These are phyloP conservation scores for Aristolochia californica DNA, from an alignment of 164 flowering plant genomes.

Conservation along the genomic window DNA sequence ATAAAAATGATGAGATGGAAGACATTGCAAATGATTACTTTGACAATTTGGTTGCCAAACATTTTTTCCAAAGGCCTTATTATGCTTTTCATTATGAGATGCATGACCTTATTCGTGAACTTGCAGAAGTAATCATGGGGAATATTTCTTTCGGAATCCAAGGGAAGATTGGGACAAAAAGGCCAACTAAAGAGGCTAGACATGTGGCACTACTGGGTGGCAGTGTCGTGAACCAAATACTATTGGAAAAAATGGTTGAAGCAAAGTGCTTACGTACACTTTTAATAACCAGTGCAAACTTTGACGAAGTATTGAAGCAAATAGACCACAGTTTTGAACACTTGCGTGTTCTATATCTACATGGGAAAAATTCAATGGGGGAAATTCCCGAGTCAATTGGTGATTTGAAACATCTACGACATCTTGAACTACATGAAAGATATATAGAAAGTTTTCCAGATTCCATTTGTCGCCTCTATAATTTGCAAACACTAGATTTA, in stretches of 20 bases:
- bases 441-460: background rate
- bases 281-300: background rate
- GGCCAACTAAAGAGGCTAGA: too few relatives aligned
- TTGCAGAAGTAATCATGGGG: background rate
- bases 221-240: too few relatives aligned
- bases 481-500: background rate
- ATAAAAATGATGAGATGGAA: background rate
- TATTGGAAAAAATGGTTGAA: background rate
- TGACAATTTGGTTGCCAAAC: slow-evolving; percentile 1
- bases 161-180: too few relatives aligned
- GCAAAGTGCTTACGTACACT: background rate
- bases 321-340: background rate
- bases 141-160: too few relatives aligned
- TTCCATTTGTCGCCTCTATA: background rate
- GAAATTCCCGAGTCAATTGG: slow-evolving; percentile 6
- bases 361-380: background rate
- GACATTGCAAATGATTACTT: slow-evolving; percentile 2
- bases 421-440: too few relatives aligned
- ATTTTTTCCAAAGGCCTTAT: background rate
- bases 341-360: slow-evolving; percentile 5
- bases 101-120: slow-evolving; percentile 8
- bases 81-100: background rate
- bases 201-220: too few relatives aligned
- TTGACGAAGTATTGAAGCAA: too few relatives aligned
- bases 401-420: slow-evolving; percentile 5